phyloP scores from a whole-genome alignment of 495 filamentous ascomycete genomes.

The Chaetomidium leptoderma region DNA sequence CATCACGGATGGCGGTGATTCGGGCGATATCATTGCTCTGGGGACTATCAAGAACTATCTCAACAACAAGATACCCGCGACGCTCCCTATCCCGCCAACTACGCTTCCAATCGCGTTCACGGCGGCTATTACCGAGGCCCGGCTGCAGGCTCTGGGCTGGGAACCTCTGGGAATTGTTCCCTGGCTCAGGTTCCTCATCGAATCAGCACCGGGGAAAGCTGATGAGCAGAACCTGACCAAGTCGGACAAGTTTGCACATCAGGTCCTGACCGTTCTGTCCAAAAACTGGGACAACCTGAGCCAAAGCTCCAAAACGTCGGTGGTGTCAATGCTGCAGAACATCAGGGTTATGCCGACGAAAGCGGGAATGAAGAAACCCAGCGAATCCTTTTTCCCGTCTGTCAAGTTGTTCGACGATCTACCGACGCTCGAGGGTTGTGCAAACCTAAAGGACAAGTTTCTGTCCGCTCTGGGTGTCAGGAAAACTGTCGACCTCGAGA shows the following conservation, averaged over 20 bases:
- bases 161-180: constrained; percentile 71
- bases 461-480: constrained; percentile 75
- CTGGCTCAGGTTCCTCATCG: constrained; percentile 77
- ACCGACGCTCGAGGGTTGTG: constrained; percentile 68
- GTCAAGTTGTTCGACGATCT: constrained; percentile 94
- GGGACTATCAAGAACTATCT: constrained; percentile 70
- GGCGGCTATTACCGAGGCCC: constrained; percentile 45
- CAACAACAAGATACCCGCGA: constrained; percentile 69
- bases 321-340: constrained; percentile 57
- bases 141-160: constrained; percentile 80
- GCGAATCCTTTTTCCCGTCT: constrained; percentile 84
- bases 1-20: constrained; percentile 57
- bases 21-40: constrained; percentile 67
- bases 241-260: constrained; percentile 68
- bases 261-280: constrained; percentile 75
- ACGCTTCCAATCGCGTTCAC: constrained; percentile 81
- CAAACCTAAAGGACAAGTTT: constrained; percentile 84
- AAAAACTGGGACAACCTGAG: constrained; percentile 81
- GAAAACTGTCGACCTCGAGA: constrained; percentile 83
- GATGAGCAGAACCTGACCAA: constrained; percentile 56
- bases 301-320: constrained; percentile 56
- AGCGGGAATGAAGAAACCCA: constrained; percentile 79
- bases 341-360: constrained; percentile 85
- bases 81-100: constrained; percentile 75
- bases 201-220: constrained; percentile 44